Evolutionary conservation across 2,329 filamentous ascomycete species (phyloP).

Genomic region (Scolecobasidium constrictum): DNA sequence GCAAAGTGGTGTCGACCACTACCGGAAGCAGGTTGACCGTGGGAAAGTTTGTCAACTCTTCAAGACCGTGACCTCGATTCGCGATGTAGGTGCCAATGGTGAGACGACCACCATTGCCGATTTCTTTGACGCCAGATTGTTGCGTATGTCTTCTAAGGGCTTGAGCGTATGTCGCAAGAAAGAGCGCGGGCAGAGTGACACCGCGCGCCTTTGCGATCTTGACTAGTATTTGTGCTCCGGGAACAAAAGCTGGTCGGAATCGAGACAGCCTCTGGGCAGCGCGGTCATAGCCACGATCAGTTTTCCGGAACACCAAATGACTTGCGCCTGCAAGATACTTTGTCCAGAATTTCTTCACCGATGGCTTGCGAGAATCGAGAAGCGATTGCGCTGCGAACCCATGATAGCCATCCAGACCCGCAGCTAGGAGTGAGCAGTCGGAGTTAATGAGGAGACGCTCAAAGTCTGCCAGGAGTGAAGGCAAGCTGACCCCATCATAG

Average conservation of each 20-base stretch:
- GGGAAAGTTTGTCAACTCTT: constrained; percentile 45
- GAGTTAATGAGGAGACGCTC: constrained; percentile 21
- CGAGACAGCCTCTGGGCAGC: too few species aligned
- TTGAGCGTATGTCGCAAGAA: constrained; percentile 61
- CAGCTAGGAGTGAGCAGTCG: too few species aligned
- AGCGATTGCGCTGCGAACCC: too few species aligned
- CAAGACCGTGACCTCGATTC: constrained; percentile 52
- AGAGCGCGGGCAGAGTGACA: constrained; percentile 59
- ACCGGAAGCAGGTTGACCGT: constrained; percentile 74
- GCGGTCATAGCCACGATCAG: too few species aligned
- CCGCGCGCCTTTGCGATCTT: constrained; percentile 38
- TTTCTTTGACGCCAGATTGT: constrained; percentile 16
- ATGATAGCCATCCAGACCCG: too few species aligned
- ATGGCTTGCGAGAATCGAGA: too few species aligned
- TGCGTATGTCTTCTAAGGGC: too few species aligned
- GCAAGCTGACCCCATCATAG: constrained; percentile 76
- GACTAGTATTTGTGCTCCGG: constrained; percentile 10
- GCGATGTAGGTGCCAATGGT: constrained; percentile 75
- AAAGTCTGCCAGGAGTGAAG: constrained; percentile 47
- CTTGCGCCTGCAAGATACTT: constrained; percentile 30
- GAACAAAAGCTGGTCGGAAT: constrained; percentile 40
- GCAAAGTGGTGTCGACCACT: constrained; percentile 33
- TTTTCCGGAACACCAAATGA: too few species aligned
- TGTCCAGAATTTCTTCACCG: constrained; percentile 41
- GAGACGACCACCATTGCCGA: constrained; percentile 26